Base-by-base conservation (phyloP, 805 yeast genomes). In the Kazachstania kunashirensis region DNA sequence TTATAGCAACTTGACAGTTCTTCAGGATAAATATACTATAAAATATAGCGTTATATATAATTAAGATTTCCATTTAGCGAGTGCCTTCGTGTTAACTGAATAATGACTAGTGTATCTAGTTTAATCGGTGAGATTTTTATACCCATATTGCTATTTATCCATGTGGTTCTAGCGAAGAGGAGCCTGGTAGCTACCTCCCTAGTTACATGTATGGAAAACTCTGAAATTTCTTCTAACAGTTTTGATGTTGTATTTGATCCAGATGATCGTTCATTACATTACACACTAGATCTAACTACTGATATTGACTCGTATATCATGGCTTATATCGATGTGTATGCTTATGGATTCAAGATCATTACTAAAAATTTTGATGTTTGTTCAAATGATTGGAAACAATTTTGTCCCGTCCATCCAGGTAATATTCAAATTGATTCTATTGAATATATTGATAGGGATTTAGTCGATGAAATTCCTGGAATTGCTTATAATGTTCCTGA, bases 341-440 rank as follows among this genome's bases (percentile, higher is more conserved):
- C 95, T 4, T 88, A 85, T 55, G 96, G 96, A 0, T 79, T 86
- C 62, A 61, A 66, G 40, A 71, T 84, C 52, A 77, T 85, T 45
- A 59, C 69, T 5, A 64, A 68, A 48, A 50, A 55, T 1, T 57
- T 86, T 34, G 72, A 84, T 52, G 63, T 84, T 41, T 88, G 96
- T 64, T 31, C 48, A 4, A 38, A 65, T 28, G 59, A 73, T 36
- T 79, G 94, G 81, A 81, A 80, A 53, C 94, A 88, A 63, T 83
- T 88, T 55, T 88, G 96, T 61, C 96, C 96, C 1, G 57, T 88
- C 24, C 77, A 68, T 48, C 88, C 96, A 0, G 96, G 96, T 23
- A 62, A 74, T 27, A 72, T 88, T 52, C 84, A 82, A 49, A 71
- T 88, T 35, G 79, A 81, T 45, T 75, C 92, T 16, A 62, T 79